Evolutionary conservation across 2,329 filamentous ascomycete species (phyloP), one percentile per base, ranked within the genome.

Genomic region (Talaromyces sp.): DNA sequence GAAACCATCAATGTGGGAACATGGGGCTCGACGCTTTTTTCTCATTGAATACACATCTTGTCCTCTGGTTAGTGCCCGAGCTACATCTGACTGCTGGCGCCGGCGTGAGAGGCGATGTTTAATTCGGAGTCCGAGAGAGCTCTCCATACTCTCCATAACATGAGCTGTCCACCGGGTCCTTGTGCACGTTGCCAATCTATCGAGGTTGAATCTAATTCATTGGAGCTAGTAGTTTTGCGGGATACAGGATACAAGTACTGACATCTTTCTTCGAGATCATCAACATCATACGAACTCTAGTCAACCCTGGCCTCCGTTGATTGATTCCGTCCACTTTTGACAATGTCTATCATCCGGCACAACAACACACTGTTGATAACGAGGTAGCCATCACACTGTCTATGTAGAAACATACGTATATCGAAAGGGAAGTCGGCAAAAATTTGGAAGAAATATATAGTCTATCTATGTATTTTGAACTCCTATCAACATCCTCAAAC

Each of bases 61-160:
- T 47, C 61, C 51, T 8, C 22, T n/a, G 40, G 19, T 58, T 58
- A 63, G 60, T 62, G 47, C 60, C 60, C 60, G 61, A 58, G 19
- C 61, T 63, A 29, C 31, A 43, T 43, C 29, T 22, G 17, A 38
- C 61, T 43, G 49, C 51, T 63, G 61, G 61, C 40, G 51, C 51
- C 61, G 61, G 51, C 47, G 47, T 62, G 60, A 31, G 47, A 29
- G 31, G 34, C 29, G 38, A 43, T 43, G 36, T 25, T 49, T 56
- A 31, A 63, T 63, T 63, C 61, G 61, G 61, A 63, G 31, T 63
- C 61, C 61, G 61, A 63, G 61, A 56, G 51, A 27, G n/a, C 56
- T 45, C 40, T 38, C 34, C 31, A 54, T 31, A n/a, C 11, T 49
- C 22, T 1, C 43, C 45, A 53, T 53, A 29, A 31, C 49, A n/a